Percentiles rank a stretch among this genome's conserved stretches.
These are phyloP conservation scores for Leccinellum albellum DNA, from an alignment of 768 basidiomycete species.

Conservation along the genomic window DNA sequence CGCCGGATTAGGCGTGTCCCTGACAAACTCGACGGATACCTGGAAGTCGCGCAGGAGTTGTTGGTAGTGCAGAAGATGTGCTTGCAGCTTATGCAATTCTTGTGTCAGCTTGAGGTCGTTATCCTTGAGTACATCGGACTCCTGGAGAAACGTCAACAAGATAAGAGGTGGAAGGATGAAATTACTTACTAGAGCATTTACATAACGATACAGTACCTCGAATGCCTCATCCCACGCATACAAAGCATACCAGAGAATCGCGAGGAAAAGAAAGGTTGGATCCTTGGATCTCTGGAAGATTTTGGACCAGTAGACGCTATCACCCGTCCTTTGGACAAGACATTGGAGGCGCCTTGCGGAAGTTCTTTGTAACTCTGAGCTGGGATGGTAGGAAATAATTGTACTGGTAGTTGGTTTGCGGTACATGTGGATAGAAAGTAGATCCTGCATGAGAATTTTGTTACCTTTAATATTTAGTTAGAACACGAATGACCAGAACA, in stretches of 20 bases:
- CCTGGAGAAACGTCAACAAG: slow-evolving; percentile 30
- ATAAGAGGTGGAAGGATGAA: not conserved
- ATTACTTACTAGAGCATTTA: slow-evolving; percentile 43
- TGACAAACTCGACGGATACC: slow-evolving; percentile 47
- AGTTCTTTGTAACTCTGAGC: slow-evolving; percentile 17
- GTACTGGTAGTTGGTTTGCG: slow-evolving; percentile 24
- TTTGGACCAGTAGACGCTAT: slow-evolving; percentile 35
- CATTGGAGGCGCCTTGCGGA: slow-evolving; percentile 29
- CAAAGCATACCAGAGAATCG: slow-evolving; percentile 54
- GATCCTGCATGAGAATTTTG: slow-evolving; percentile 36
- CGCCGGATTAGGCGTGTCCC: slow-evolving; percentile 45
- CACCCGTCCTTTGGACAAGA: slow-evolving; percentile 28
- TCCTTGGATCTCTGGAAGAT: slow-evolving; percentile 34
- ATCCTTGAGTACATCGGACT: slow-evolving; percentile 39
- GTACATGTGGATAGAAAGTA: slow-evolving; percentile 54
- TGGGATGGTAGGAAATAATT: slow-evolving; percentile 33
- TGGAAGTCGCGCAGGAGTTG: slow-evolving; percentile 52
- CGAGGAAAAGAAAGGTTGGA: slow-evolving; percentile 53
- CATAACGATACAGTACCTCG: slow-evolving; percentile 47
- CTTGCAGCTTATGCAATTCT: slow-evolving; percentile 55
- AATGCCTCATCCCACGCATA: slow-evolving; percentile 64
- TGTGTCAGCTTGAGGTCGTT: slow-evolving; percentile 46
- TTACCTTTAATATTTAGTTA: slow-evolving; percentile 10
- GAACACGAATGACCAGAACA: not conserved
- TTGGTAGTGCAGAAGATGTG: slow-evolving; percentile 55